Base-by-base conservation (phyloP, 164 flowering plant genomes). In the Chloranthus sessilifolius region DNA sequence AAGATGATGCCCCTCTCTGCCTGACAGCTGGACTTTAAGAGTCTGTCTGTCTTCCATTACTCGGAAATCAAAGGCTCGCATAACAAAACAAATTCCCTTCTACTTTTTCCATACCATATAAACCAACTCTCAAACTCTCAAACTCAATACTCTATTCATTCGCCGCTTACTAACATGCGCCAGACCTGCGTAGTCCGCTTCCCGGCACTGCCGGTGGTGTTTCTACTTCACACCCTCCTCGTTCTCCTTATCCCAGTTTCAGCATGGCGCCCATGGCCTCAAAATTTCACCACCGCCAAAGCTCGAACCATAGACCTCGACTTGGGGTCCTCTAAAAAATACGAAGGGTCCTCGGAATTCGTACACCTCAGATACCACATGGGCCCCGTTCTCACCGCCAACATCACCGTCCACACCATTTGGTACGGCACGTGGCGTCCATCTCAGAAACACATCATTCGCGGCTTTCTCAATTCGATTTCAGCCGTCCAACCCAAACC, bases 371-470 rank as follows among this genome's bases (percentile, higher is more conserved):
- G 48, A 20, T 84, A 81, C 85, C 88, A 84, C 73, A 84, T 81
- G 88, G 92, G 92, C 2, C 88, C 88, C 0, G 83, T 84, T 22
- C 77, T 84, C n/a, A 79, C 88, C 31, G 63, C 78, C 54, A 73
- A 74, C 52, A 78, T 84, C 53, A 81, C 83, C 63, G 74, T 84
- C 52, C 78, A 84, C 66, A 50, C 71, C 25, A 82, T 84, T 60
- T 84, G 92, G 92, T 84, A 84, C 65, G 92, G 92, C 53, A 23
- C 47, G 17, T 84, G 92, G 92, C 53, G 34, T 21, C 62, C 52
- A 17, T 1, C 71, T 44, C 81, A 81, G 64, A 81, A 84, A 47
- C 65, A 61, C 35, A 78, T 79, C 63, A 81, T 84, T 57, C 81
- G 88, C 4, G 86, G 74, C 58, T 84, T 84, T 65, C 52, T 84